phyloP scores from a whole-genome alignment of 352 stramenopile species.

The Thraustotheca clavata region DNA sequence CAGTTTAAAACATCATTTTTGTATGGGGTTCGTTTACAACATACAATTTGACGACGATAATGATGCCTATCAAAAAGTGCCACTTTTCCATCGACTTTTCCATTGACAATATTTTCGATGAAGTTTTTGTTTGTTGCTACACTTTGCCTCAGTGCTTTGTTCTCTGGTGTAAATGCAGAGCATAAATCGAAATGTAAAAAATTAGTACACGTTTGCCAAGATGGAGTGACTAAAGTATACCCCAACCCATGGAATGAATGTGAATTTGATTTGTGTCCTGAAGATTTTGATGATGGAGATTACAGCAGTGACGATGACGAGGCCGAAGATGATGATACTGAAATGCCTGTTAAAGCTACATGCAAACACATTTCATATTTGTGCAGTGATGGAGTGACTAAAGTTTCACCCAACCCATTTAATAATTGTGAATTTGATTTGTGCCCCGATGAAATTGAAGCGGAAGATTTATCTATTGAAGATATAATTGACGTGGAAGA shows the following conservation, averaged over 20 bases:
- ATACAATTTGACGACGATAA: too few relatives aligned
- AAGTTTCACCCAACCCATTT: slow-evolving; percentile 10
- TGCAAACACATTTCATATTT: slow-evolving; percentile 6
- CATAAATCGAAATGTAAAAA: slow-evolving; percentile 14
- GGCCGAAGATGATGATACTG: slow-evolving; percentile 7
- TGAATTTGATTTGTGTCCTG: slow-evolving; percentile 13
- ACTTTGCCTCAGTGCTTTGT: too few relatives aligned
- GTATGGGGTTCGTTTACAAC: too few relatives aligned
- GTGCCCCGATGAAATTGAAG: slow-evolving; percentile 3
- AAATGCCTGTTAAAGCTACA: not conserved
- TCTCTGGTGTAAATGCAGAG: too few relatives aligned
- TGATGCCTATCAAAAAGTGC: too few relatives aligned
- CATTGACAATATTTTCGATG: too few relatives aligned
- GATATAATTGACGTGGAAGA: slow-evolving; percentile 4
- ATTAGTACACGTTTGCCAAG: not conserved
- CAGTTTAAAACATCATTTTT: too few relatives aligned
- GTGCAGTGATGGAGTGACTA: slow-evolving; percentile 2
- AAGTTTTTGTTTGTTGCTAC: too few relatives aligned
- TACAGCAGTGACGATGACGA: not conserved
- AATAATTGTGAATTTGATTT: slow-evolving; percentile 13
- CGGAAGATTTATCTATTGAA: slow-evolving; percentile 2
- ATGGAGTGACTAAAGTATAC: not conserved
- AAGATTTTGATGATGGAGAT: slow-evolving; percentile 1
- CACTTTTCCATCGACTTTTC: too few relatives aligned
- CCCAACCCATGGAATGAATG: slow-evolving; percentile 13